These are phyloP conservation scores for Lyophyllum decastes DNA, from an alignment of 768 basidiomycete species.

Conservation along the genomic window DNA sequence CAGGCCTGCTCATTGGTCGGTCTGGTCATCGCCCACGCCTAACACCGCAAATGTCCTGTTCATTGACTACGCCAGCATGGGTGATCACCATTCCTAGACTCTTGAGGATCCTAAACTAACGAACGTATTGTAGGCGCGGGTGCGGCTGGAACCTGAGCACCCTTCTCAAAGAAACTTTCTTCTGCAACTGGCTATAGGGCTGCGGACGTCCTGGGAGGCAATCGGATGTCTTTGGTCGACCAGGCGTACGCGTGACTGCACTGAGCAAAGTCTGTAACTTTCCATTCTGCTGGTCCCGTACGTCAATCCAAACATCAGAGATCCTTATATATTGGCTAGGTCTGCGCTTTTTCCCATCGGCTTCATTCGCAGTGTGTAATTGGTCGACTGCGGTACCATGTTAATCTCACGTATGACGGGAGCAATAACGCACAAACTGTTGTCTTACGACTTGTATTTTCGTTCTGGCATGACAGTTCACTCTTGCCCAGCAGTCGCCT, in stretches of 20 bases:
- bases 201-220: constrained; percentile 23
- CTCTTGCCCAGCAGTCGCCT: no score
- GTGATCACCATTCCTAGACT: constrained; percentile 4
- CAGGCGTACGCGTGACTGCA: constrained; percentile 18
- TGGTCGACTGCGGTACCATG: no score
- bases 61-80: constrained; percentile 24
- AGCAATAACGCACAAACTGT: no score
- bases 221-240: constrained; percentile 25
- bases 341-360: no score
- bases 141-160: constrained; percentile 23
- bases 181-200: constrained; percentile 20
- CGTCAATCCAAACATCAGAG: background rate
- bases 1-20: constrained; percentile 27
- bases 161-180: constrained; percentile 22
- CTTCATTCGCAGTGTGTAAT: no score
- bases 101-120: background rate
- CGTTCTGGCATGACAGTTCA: no score
- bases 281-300: background rate
- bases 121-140: constrained; percentile 17
- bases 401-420: background rate
- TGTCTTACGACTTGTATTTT: no score
- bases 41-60: constrained; percentile 27
- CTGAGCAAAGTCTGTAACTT: background rate
- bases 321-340: no score
- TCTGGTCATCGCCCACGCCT: constrained; percentile 25